Percentiles rank a stretch among this genome's conserved stretches.
Conservation (phyloP, 2,329 filamentous ascomycete genomes). For the Biscogniauxia marginata region DNA sequence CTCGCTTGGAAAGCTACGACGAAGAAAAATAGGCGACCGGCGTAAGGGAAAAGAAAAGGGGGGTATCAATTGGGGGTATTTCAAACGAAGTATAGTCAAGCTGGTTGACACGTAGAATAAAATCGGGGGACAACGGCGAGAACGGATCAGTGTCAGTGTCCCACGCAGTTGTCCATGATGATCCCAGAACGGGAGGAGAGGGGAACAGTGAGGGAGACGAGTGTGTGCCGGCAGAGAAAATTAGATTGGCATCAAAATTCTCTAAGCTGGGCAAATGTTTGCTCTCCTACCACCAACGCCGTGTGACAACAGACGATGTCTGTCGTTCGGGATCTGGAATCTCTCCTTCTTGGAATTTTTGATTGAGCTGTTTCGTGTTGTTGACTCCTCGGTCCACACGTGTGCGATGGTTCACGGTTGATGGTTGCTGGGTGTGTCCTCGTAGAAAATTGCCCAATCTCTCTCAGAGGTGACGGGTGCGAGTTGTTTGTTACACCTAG, state of each 20-base stretch:
- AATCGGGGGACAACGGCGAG: slow-evolving; percentile 13
- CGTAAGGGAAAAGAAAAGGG: slow-evolving; percentile 8
- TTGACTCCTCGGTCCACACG: background rate
- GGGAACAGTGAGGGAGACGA: background rate
- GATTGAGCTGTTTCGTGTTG: background rate
- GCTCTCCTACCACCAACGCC: background rate
- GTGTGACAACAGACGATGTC: background rate
- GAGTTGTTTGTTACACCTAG: background rate
- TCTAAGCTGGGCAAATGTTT: background rate
- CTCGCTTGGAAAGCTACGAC: slow-evolving; percentile 5
- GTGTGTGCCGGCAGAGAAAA: background rate
- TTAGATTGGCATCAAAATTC: background rate
- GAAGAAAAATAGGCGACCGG: slow-evolving; percentile 5
- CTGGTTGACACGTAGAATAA: slow-evolving; percentile 19
- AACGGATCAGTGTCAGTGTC: slow-evolving; percentile 9
- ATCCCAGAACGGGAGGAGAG: background rate
- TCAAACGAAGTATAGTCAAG: slow-evolving; percentile 19
- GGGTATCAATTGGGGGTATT: slow-evolving; percentile 20
- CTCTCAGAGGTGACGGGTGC: background rate
- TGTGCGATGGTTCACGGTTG: background rate
- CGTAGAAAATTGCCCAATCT: background rate
- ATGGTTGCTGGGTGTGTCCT: background rate
- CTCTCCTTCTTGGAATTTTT: too few relatives aligned
- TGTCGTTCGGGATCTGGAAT: too few relatives aligned
- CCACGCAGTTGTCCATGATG: slow-evolving; percentile 10